phyloP scores from a whole-genome alignment of 345 rosid species.

The Acer yangbiense region DNA sequence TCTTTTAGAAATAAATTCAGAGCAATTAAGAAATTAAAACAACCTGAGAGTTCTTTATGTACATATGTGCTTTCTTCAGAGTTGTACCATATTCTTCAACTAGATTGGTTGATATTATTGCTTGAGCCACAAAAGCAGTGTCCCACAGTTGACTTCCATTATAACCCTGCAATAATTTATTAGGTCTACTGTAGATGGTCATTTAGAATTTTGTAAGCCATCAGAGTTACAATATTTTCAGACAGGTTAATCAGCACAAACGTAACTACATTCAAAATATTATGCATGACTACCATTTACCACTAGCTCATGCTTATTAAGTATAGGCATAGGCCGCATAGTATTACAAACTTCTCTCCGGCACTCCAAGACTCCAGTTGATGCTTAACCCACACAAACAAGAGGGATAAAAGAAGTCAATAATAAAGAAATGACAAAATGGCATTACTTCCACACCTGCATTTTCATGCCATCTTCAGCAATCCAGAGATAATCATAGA shows the following conservation, averaged over 20 bases:
- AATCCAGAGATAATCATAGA: slow-evolving; percentile 85
- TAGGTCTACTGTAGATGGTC: slow-evolving; percentile 18
- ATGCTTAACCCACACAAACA: background rate
- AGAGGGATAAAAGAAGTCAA: background rate
- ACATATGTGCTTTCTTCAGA: slow-evolving; percentile 70
- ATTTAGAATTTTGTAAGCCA: slow-evolving; percentile 5
- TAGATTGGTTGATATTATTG: slow-evolving; percentile 73
- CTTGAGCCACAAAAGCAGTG: slow-evolving; percentile 84
- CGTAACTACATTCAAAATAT: background rate
- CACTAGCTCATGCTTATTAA: slow-evolving; percentile 2
- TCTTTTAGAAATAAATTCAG: slow-evolving; percentile 16
- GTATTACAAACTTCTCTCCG: background rate
- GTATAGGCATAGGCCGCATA: slow-evolving; percentile 3
- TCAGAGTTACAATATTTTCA: background rate
- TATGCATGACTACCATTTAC: background rate
- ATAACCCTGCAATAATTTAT: slow-evolving; percentile 68
- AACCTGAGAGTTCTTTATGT: slow-evolving; percentile 78
- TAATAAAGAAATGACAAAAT: background rate
- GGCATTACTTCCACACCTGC: slow-evolving; percentile 57
- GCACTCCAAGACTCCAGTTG: slow-evolving; percentile 3
- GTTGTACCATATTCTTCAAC: slow-evolving; percentile 67
- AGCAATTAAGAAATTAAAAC: slow-evolving; percentile 17
- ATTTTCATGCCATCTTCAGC: slow-evolving; percentile 99
- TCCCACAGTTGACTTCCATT: slow-evolving; percentile 99
- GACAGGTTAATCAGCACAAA: background rate